Evolutionary conservation across 257 asterid genomes (phyloP).

Genomic region (Scutellaria barbata): DNA sequence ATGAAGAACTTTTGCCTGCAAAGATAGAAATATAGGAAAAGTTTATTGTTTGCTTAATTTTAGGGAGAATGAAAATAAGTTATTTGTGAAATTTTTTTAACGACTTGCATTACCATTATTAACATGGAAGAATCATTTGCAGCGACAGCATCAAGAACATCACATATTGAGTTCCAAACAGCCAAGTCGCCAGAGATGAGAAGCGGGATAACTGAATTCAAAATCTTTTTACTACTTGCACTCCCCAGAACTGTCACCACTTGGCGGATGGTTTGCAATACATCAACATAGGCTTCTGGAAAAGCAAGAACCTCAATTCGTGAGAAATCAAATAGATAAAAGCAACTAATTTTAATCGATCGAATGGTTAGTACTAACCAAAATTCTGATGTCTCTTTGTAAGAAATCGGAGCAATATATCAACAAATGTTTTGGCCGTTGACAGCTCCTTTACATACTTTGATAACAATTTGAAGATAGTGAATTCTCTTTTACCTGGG

Average conservation of each 20-base stretch:
- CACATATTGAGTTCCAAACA: no score
- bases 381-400: conserved; percentile 57
- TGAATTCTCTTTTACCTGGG: no score
- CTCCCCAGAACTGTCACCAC: conserved; percentile 54
- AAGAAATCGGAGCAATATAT: conserved; percentile 78
- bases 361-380: conserved; percentile 53
- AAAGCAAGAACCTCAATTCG: conserved; percentile 33
- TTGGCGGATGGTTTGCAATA: conserved; percentile 61
- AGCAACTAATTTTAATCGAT: no score
- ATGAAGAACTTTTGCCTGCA: no score
- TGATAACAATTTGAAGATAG: conserved; percentile 64
- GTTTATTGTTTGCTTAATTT: no score
- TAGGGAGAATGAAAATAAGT: no score
- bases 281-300: conserved; percentile 62
- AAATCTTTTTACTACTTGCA: conserved; percentile 57
- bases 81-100: no score
- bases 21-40: no score
- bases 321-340: no score
- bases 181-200: conserved; percentile 65
- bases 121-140: no score
- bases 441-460: conserved; percentile 65
- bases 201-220: conserved; percentile 70
- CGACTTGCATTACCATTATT: no score
- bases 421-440: conserved; percentile 68
- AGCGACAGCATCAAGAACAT: no score